These are phyloP conservation scores for Neofusicoccum laricinum DNA, from an alignment of 2,329 filamentous ascomycete species.

Conservation along the genomic window DNA sequence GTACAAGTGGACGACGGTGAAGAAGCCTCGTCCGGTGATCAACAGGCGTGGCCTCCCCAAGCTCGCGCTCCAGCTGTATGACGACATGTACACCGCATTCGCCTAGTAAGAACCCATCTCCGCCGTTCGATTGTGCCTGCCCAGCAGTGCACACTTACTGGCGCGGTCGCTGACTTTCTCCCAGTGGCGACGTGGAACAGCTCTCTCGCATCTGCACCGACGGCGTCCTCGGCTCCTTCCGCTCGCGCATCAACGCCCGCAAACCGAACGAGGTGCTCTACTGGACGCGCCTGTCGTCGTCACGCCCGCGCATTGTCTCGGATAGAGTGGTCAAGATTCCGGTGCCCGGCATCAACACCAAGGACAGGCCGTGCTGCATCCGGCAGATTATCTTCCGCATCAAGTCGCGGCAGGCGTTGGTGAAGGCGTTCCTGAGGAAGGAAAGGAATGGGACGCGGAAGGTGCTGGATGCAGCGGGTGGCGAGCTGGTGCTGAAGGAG, in stretches of 20 bases:
- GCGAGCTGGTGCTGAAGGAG: background rate
- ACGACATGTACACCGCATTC: conserved; percentile 59
- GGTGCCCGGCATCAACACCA: conserved; percentile 24
- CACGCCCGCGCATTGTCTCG: conserved; percentile 53
- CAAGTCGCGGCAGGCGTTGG: conserved; percentile 50
- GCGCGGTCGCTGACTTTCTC: background rate
- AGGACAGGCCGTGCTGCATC: conserved; percentile 36
- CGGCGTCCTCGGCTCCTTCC: conserved; percentile 52
- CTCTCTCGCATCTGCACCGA: conserved; percentile 48
- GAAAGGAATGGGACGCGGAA: conserved; percentile 35
- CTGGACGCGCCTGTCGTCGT: conserved; percentile 25
- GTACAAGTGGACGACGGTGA: conserved; percentile 19
- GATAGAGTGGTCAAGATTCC: conserved; percentile 53
- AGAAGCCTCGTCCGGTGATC: conserved; percentile 36
- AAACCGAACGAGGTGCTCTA: conserved; percentile 48
- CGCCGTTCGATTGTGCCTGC: no score
- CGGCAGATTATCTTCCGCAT: conserved; percentile 63
- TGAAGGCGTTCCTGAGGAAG: conserved; percentile 18
- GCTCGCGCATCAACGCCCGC: conserved; percentile 54
- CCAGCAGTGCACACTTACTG: background rate
- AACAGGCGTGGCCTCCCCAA: conserved; percentile 41
- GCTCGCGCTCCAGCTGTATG: conserved; percentile 59
- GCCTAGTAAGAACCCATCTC: conserved; percentile 40
- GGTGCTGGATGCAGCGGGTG: conserved; percentile 24
- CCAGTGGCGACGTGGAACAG: conserved; percentile 2